These are phyloP conservation scores for Dendrobium chrysotoxum DNA, from an alignment of 106 monocot species.

Conservation along the genomic window DNA sequence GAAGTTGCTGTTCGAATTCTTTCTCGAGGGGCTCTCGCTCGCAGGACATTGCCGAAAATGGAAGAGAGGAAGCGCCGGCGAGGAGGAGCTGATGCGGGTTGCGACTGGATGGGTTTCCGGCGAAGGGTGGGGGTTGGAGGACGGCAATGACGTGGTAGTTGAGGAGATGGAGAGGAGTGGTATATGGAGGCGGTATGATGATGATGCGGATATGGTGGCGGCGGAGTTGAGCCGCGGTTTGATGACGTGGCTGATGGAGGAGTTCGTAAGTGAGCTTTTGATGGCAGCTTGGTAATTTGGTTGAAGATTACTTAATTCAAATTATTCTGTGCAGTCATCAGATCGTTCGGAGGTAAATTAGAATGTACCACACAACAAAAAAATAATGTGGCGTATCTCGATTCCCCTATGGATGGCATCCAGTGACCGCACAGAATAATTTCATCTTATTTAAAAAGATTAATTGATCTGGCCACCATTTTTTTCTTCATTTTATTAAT, in stretches of 20 bases:
- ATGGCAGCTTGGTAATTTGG: neutral
- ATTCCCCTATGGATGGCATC: too few species aligned
- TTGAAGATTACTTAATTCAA: neutral
- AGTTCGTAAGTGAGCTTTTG: neutral
- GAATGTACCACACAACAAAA: too few species aligned
- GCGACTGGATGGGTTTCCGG: constrained; percentile 39
- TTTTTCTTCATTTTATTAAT: too few species aligned
- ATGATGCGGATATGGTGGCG: constrained; percentile 12
- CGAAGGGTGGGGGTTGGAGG: constrained; percentile 4
- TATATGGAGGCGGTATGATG: constrained; percentile 28
- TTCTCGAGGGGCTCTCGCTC: constrained; percentile 25
- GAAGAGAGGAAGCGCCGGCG: neutral
- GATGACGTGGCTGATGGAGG: neutral
- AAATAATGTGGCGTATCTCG: too few species aligned
- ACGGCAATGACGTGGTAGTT: constrained; percentile 13
- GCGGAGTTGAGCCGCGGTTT: constrained; percentile 14
- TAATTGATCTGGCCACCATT: too few species aligned
- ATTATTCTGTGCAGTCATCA: too few species aligned
- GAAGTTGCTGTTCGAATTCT: constrained; percentile 48
- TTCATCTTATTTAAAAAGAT: too few species aligned
- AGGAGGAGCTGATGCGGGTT: constrained; percentile 11
- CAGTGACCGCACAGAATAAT: too few species aligned
- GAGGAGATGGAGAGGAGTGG: constrained; percentile 38
- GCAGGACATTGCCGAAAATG: neutral
- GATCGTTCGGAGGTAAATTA: too few species aligned